Evolutionary conservation across 2,329 filamentous ascomycete species (phyloP).

Genomic region (Penicillium digitatum): DNA sequence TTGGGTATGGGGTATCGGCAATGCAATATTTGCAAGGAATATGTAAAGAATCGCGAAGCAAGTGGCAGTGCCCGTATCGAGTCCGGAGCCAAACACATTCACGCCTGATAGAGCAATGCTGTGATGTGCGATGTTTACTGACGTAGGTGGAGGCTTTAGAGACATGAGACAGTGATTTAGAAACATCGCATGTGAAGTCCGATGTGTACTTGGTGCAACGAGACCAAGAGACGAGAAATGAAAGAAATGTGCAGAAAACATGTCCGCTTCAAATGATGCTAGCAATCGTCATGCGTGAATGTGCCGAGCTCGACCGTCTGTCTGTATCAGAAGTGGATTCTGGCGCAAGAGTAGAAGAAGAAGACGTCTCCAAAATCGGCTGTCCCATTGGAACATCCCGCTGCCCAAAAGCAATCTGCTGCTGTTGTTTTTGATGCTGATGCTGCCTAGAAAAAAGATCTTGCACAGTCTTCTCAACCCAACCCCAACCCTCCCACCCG

Average conservation of each 20-base stretch:
- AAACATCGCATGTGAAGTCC: background rate
- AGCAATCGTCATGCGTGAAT: slow-evolving; percentile 47
- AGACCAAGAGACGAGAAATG: background rate
- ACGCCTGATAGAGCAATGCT: background rate
- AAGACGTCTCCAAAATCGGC: slow-evolving; percentile 11
- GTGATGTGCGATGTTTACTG: background rate
- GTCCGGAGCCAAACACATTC: background rate
- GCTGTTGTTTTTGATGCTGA: slow-evolving; percentile 13
- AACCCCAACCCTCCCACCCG: slow-evolving; percentile 79
- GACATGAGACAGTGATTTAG: background rate
- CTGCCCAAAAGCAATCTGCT: slow-evolving; percentile 2
- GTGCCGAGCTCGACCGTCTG: slow-evolving; percentile 29
- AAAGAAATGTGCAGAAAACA: background rate
- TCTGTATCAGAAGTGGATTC: slow-evolving; percentile 25
- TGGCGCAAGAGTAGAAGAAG: slow-evolving; percentile 20
- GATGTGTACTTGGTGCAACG: background rate
- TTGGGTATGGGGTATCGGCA: slow-evolving; percentile 9
- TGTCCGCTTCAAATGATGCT: slow-evolving; percentile 40
- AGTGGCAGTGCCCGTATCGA: background rate
- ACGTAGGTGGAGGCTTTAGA: background rate
- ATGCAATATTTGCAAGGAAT: slow-evolving; percentile 9
- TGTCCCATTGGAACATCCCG: slow-evolving; percentile 18
- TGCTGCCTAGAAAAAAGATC: slow-evolving; percentile 36
- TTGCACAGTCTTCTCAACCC: slow-evolving; percentile 61
- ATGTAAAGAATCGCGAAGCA: background rate